Evolutionary conservation across 1,139 yeast genomes (phyloP).

Genomic region (Pichia inconspicua): DNA sequence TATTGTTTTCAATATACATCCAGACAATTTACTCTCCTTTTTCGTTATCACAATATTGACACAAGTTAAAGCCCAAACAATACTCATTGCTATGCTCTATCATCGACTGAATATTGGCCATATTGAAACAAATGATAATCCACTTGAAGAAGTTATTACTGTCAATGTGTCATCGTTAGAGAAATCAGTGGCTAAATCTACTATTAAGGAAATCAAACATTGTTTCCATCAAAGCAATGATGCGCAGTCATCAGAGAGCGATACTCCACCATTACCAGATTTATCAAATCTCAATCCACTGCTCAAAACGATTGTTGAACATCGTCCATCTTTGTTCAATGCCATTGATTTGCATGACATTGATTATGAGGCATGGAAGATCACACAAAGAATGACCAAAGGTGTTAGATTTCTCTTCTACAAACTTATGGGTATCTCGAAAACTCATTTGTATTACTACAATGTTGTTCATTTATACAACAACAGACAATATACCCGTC

Average conservation of each 20-base stretch:
- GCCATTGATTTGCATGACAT: constrained; percentile 29
- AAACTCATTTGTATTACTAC: constrained; percentile 42
- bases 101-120: constrained; percentile 14
- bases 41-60: constrained; percentile 27
- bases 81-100: constrained; percentile 23
- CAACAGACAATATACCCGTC: constrained; percentile 19
- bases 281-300: constrained; percentile 17
- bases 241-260: neutral
- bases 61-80: constrained; percentile 34
- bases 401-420: constrained; percentile 40
- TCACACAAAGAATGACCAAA: constrained; percentile 32
- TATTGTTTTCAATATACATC: constrained; percentile 21
- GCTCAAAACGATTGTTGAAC: constrained; percentile 18
- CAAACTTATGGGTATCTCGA: constrained; percentile 47
- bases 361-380: constrained; percentile 37
- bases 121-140: neutral
- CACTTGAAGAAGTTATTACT: neutral
- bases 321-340: constrained; percentile 26
- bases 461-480: constrained; percentile 40
- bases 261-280: constrained; percentile 23
- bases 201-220: constrained; percentile 2
- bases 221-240: neutral
- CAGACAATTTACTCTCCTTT: constrained; percentile 14
- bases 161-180: neutral
- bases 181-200: neutral